These are phyloP conservation scores for Domatiomyces globalis DNA, from an alignment of 2,329 filamentous ascomycete genomes.

Conservation along the genomic window DNA sequence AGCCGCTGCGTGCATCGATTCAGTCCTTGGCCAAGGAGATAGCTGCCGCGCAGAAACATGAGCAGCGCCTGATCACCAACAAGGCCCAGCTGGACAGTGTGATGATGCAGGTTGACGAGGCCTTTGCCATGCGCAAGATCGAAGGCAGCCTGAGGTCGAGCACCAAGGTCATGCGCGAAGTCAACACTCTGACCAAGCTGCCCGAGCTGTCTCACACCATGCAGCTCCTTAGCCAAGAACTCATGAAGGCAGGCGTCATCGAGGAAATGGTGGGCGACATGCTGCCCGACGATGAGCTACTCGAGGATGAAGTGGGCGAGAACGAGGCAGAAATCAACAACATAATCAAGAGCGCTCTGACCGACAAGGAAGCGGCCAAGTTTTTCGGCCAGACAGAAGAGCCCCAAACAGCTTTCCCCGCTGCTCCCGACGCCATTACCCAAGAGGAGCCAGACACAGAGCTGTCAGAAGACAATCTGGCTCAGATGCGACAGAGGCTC, in stretches of 20 bases:
- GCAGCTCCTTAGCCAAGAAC: constrained; percentile 70
- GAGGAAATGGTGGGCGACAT: constrained; percentile 92
- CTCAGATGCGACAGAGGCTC: constrained; percentile 82
- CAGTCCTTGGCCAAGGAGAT: constrained; percentile 64
- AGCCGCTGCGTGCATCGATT: constrained; percentile 19
- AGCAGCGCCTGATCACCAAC: constrained; percentile 60
- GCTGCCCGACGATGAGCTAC: constrained; percentile 57
- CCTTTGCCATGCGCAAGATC: constrained; percentile 89
- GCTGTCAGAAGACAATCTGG: constrained; percentile 77
- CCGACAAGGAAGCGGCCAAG: constrained; percentile 53
- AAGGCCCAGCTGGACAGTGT: constrained; percentile 88
- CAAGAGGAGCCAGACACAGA: constrained; percentile 54
- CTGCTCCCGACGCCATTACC: neutral
- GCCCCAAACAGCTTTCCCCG: constrained; percentile 32
- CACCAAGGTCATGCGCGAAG: constrained; percentile 92
- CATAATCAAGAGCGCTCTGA: constrained; percentile 78
- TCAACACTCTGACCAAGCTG: constrained; percentile 70
- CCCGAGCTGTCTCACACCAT: constrained; percentile 83
- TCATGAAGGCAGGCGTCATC: constrained; percentile 90
- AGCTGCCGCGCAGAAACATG: constrained; percentile 64
- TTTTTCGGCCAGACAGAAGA: constrained; percentile 33
- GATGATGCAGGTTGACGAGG: constrained; percentile 94
- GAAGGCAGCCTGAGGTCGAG: constrained; percentile 77
- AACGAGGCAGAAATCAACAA: constrained; percentile 82
- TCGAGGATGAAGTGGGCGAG: constrained; percentile 59